Evolutionary conservation across 192 early-diverging fungal species (phyloP).

Genomic region (Powellomyces hirtus): DNA sequence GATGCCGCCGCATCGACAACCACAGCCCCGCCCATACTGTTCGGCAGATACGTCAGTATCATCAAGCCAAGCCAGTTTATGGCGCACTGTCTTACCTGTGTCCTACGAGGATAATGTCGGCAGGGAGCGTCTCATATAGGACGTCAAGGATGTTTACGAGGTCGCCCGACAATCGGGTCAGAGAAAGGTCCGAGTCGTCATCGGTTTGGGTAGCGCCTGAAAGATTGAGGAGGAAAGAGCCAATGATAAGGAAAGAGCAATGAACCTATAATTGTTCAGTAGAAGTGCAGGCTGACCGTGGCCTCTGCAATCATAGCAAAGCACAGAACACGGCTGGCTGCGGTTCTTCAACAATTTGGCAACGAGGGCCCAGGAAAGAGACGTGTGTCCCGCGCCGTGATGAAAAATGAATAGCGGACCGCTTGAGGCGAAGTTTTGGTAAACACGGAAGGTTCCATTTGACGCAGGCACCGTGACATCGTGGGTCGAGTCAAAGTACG

Average conservation of each 20-base stretch:
- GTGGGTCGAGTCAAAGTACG: not conserved
- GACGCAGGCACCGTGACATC: not conserved
- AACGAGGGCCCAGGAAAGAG: constrained; percentile 36
- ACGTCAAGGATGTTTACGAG: constrained; percentile 23
- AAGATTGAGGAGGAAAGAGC: too few relatives aligned
- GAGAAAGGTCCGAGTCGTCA: constrained; percentile 29
- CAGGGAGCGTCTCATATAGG: not conserved
- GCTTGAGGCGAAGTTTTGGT: not conserved
- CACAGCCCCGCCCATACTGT: constrained; percentile 45
- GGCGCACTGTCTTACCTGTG: constrained; percentile 46
- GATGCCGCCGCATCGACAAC: constrained; percentile 27
- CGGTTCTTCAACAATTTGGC: constrained; percentile 12
- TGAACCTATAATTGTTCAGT: too few relatives aligned
- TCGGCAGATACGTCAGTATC: not conserved
- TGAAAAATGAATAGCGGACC: constrained; percentile 41
- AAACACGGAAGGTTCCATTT: constrained; percentile 5
- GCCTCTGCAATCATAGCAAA: constrained; percentile 36
- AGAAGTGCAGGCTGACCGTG: constrained; percentile 28
- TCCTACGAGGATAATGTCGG: constrained; percentile 39
- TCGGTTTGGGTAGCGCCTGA: constrained; percentile 17
- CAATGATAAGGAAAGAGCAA: too few relatives aligned
- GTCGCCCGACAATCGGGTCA: constrained; percentile 32
- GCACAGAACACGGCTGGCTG: not conserved
- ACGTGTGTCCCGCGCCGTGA: constrained; percentile 48
- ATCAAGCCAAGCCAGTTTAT: not conserved